Evolutionary conservation across 1,284 basidiomycete genomes (phyloP), one percentile per base, ranked within the genome.

Genomic region (Schizophyllum amplum): DNA sequence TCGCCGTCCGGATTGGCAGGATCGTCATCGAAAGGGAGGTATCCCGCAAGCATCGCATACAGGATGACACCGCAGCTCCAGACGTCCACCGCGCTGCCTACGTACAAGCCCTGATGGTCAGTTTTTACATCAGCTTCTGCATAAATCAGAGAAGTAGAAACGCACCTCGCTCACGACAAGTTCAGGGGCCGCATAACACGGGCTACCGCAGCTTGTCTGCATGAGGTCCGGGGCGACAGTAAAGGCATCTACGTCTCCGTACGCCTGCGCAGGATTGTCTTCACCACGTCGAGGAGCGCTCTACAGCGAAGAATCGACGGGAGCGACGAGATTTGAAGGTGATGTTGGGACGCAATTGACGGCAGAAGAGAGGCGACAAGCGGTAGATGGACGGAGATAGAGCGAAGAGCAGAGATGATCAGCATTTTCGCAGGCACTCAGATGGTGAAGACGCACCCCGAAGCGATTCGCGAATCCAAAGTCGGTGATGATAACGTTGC

Each of bases 51-150:
- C 96, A 99, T 99, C 57, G 97, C 97, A 71, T 98, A 99, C 5
- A 99, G 82, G 65, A 99, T 99, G 62, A 99, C 97, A 61, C 97
- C 97, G 65, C 97, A 99, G 13, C 90, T 94, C 97, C 97, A 99
- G 65, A 99, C 96, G 67, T 99, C 97, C 59, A 99, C 97, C 1
- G 97, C 95, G n/a, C 92, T 94, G 22, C 97, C 97, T 46, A 97
- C 93, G 66, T 99, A 99, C 15, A 95, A 81, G 25, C 97, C 97
- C 68, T 42, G 33, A 2, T 42, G 4, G 17, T 42, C 3, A 42
- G 27, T 42, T 9, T 13, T 9, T 4, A 2, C 11, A 9, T 42
- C 13, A 17, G 33, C 11, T 9, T 3, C 4, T 3, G 17, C 3
- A 42, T 2, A 3, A 4, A 13, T 42, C 13, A 42, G 33, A 17